Evolutionary conservation across 1,139 yeast genomes (phyloP).

Genomic region (Pneumocystis canis): DNA sequence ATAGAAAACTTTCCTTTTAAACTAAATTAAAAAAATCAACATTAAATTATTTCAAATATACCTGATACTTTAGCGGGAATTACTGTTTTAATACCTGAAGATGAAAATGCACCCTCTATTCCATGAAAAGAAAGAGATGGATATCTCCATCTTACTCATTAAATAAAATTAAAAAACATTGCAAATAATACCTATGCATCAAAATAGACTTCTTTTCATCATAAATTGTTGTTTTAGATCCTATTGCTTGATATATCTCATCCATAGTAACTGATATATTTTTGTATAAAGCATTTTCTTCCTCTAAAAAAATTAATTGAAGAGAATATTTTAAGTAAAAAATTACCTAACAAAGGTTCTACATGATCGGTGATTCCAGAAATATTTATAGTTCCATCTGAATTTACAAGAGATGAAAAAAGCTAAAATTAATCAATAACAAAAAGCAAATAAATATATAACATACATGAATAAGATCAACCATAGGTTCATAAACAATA

Average conservation of each 20-base stretch:
- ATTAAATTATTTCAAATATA: neutral
- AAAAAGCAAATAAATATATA: neutral
- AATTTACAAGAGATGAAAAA: conserved; percentile 53
- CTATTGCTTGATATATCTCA: conserved; percentile 78
- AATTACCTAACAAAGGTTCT: conserved; percentile 60
- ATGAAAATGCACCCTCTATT: conserved; percentile 75
- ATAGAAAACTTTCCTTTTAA: conserved; percentile 77
- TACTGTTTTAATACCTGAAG: conserved; percentile 93
- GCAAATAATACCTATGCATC: conserved; percentile 39
- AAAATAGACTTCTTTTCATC: conserved; percentile 65
- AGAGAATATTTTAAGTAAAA: neutral
- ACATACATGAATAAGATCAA: conserved; percentile 55
- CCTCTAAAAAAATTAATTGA: conserved; percentile 10
- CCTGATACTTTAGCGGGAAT: conserved; percentile 75
- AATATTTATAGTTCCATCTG: conserved; percentile 65
- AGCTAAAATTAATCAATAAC: neutral
- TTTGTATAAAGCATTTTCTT: conserved; percentile 67
- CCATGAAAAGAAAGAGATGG: conserved; percentile 95
- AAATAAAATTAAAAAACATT: neutral
- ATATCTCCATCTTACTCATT: conserved; percentile 23
- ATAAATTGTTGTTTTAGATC: conserved; percentile 70
- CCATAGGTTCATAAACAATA: conserved; percentile 92
- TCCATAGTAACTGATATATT: conserved; percentile 69
- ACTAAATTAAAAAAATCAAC: neutral
- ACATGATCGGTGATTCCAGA: conserved; percentile 90